Evolutionary conservation across 2,329 filamentous ascomycete species (phyloP).

Genomic region (Catunica adiposa): DNA sequence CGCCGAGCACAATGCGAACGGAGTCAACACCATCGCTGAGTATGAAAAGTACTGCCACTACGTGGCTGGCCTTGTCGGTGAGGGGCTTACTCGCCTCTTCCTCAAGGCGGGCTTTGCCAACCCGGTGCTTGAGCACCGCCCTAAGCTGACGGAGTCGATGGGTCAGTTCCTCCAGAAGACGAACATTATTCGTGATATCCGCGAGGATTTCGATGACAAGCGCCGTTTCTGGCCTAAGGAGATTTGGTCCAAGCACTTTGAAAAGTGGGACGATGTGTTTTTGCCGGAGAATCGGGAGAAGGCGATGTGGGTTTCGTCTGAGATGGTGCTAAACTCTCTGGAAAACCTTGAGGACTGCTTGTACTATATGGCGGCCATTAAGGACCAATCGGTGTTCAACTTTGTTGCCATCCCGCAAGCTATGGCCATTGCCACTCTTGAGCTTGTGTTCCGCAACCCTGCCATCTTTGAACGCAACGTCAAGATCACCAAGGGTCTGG

Average conservation of each 20-base stretch:
- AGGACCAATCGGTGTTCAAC: constrained; percentile 97
- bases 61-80: constrained; percentile 93
- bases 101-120: constrained; percentile 78
- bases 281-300: constrained; percentile 59
- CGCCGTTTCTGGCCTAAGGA: constrained; percentile 89
- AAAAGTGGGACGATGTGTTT: constrained; percentile 79
- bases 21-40: constrained; percentile 67
- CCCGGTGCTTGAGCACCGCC: constrained; percentile 60
- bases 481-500: constrained; percentile 92
- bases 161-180: constrained; percentile 95
- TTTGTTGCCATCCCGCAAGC: constrained; percentile 92
- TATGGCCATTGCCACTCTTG: constrained; percentile 93
- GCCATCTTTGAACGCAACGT: constrained; percentile 71
- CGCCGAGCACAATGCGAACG: constrained; percentile 61
- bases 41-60: constrained; percentile 98
- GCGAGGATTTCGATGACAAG: constrained; percentile 75
- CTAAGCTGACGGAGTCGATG: constrained; percentile 83
- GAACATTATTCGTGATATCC: constrained; percentile 93
- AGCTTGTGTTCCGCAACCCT: constrained; percentile 83
- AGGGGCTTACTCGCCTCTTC: constrained; percentile 80
- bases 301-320: constrained; percentile 72
- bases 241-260: constrained; percentile 92
- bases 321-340: constrained; percentile 86
- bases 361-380: constrained; percentile 92
- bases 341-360: constrained; percentile 80